Percentiles rank a stretch among this genome's conserved stretches.
Evolutionary conservation across 768 basidiomycete genomes (phyloP).

Genomic region (Lactifluus echinatus): DNA sequence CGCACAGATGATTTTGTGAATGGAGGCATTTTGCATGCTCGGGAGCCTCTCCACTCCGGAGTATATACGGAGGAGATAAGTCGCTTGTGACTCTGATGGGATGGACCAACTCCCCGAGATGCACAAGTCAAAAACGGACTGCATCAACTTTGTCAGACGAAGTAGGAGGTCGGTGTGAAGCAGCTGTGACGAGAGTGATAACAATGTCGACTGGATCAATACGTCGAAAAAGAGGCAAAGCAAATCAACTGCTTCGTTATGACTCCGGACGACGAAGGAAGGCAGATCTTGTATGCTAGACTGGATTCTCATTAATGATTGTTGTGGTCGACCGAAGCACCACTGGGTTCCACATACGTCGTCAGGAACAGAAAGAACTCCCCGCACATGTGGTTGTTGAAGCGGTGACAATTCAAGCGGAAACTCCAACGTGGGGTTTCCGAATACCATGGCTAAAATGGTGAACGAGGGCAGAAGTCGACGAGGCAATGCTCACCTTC

Average conservation of each 20-base stretch:
- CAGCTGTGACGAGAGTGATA: conserved; percentile 38
- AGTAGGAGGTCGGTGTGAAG: conserved; percentile 43
- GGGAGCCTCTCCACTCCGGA: conserved; percentile 15
- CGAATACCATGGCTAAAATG: conserved; percentile 3
- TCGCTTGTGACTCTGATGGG: conserved; percentile 28
- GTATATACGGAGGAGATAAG: conserved; percentile 36
- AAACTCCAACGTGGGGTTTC: neutral
- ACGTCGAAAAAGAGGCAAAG: conserved; percentile 40
- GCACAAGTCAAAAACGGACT: conserved; percentile 37
- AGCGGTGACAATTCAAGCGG: conserved; percentile 12
- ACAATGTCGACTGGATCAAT: conserved; percentile 34
- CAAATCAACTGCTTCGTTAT: conserved; percentile 38
- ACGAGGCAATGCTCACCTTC: conserved; percentile 11
- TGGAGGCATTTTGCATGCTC: conserved; percentile 2
- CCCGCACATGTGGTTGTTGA: conserved; percentile 5
- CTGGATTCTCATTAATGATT: neutral
- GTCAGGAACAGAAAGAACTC: conserved; percentile 10
- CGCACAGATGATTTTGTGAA: neutral
- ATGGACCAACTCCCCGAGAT: conserved; percentile 33
- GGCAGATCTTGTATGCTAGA: conserved; percentile 6
- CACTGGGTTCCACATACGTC: neutral
- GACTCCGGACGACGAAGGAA: conserved; percentile 26
- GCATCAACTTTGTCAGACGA: conserved; percentile 32
- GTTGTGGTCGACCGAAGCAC: too few species aligned
- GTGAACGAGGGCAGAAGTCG: neutral